Evolutionary conservation across 345 rosid genomes (phyloP), one percentile per base, ranked within the genome.

Genomic region (Pugionium cornutum): DNA sequence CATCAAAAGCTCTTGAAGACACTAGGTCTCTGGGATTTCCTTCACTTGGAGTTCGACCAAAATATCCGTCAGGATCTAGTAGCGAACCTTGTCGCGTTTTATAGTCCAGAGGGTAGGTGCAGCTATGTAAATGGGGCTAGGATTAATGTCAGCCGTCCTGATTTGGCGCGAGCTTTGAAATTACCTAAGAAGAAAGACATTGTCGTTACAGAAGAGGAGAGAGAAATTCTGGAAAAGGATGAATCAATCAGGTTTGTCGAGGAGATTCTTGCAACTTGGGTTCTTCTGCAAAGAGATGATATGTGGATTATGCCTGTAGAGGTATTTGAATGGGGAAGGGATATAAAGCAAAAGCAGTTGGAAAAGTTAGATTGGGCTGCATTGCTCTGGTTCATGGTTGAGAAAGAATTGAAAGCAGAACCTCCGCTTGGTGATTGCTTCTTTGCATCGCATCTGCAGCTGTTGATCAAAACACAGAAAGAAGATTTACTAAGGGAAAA

Each of bases 371-470:
- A 86, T 70, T 94, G 91, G 92, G 75, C 89, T 7, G 75, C 78
- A 6, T 57, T 88, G 83, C 45, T 94, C 30, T 94, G 99, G 99
- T 78, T 63, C 58, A 94, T 94, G 96, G 83, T 90, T 37, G 95
- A 94, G 83, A 85, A 85, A 74, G 97, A 94, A 76, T 53, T 92
- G 64, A 64, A 70, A 59, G 75, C 74, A 0, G 73, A 58, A 5
- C 77, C 90, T 2, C 48, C 59, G 0, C 66, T 90, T 27, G 80
- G 72, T 36, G 72, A 86, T 65, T 94, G 97, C 63, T 88, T 88
- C 59, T 94, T 90, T 50, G 97, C 96, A 0, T 88, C 97, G 1
- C 96, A 94, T 73, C 66, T 94, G 76, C 97, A 94, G 77, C 72
- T 79, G 70, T 66, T 92, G 86, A 89, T 90, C 11, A 68, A 68